Percentiles rank a stretch among this genome's conserved stretches.
phyloP scores from a whole-genome alignment of 805 yeast genomes.

The Hanseniaspora meyeri region DNA sequence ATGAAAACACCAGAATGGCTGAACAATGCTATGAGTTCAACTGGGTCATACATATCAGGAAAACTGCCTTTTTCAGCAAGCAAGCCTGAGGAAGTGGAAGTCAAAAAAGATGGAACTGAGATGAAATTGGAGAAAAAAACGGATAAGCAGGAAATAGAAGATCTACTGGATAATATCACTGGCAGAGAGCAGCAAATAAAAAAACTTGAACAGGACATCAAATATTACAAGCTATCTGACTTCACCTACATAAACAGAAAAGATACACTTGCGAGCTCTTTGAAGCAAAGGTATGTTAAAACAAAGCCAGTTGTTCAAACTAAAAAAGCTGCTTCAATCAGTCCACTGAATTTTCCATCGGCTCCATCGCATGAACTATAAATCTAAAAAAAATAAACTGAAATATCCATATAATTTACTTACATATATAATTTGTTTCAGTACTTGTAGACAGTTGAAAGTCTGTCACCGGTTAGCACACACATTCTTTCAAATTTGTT shows the following conservation, averaged over 20 bases:
- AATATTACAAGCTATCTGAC: neutral
- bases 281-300: neutral
- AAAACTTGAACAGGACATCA: neutral
- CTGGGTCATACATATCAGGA: neutral
- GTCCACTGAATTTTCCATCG: neutral
- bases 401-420: neutral
- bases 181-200: constrained; percentile 3
- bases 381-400: too few relatives aligned
- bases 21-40: neutral
- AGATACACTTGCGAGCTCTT: neutral
- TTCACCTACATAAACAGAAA: neutral
- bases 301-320: neutral
- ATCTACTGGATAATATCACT: neutral
- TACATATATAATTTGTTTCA: neutral
- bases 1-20: constrained; percentile 4
- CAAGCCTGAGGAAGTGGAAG: neutral
- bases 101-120: neutral
- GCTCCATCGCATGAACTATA: constrained; percentile 3
- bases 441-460: neutral
- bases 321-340: neutral
- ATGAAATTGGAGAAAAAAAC: neutral
- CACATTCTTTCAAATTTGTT: neutral
- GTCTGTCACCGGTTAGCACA: neutral
- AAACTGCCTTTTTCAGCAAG: neutral
- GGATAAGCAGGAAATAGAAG: constrained; percentile 3